phyloP scores from a whole-genome alignment of 495 filamentous ascomycete species.

The Letharia columbiana region DNA sequence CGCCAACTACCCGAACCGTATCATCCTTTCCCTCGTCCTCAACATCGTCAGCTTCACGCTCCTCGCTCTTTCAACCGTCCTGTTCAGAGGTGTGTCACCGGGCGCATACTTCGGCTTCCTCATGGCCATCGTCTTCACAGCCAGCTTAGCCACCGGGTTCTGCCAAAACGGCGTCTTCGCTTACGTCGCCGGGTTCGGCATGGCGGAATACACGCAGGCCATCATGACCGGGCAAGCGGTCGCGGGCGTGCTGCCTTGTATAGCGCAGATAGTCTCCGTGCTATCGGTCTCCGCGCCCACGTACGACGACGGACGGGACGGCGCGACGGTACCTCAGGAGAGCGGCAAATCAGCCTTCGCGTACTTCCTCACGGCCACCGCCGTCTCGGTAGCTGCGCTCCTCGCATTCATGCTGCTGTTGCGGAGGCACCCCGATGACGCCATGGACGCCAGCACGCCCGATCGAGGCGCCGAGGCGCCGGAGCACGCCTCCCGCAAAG shows the following conservation, averaged over 20 bases:
- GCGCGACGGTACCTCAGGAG: slow-evolving; percentile 27
- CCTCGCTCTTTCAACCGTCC: slow-evolving; percentile 68
- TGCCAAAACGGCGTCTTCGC: slow-evolving; percentile 94
- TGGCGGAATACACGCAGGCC: slow-evolving; percentile 75
- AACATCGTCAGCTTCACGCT: slow-evolving; percentile 64
- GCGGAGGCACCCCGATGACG: slow-evolving; percentile 40
- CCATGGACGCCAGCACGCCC: slow-evolving; percentile 32
- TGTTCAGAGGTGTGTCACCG: slow-evolving; percentile 51
- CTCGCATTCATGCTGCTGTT: slow-evolving; percentile 55
- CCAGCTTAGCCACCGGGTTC: slow-evolving; percentile 71
- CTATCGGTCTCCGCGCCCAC: slow-evolving; percentile 48
- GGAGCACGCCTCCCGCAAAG: slow-evolving; percentile 36
- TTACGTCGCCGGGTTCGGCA: slow-evolving; percentile 67
- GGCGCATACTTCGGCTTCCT: slow-evolving; percentile 68
- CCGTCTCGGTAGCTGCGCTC: slow-evolving; percentile 47
- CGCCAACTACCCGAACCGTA: slow-evolving; percentile 77
- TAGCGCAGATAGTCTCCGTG: slow-evolving; percentile 76
- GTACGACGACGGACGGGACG: slow-evolving; percentile 19
- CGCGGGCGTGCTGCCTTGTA: slow-evolving; percentile 81
- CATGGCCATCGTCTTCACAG: slow-evolving; percentile 70
- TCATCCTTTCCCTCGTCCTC: slow-evolving; percentile 62
- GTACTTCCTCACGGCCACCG: slow-evolving; percentile 86
- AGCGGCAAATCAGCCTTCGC: slow-evolving; percentile 67
- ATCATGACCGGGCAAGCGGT: slow-evolving; percentile 95
- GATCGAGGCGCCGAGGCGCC: slow-evolving; percentile 40